Percentiles rank a stretch among this genome's conserved stretches.
These are phyloP conservation scores for Letharia columbiana DNA, from an alignment of 495 filamentous ascomycete species.

Conservation along the genomic window DNA sequence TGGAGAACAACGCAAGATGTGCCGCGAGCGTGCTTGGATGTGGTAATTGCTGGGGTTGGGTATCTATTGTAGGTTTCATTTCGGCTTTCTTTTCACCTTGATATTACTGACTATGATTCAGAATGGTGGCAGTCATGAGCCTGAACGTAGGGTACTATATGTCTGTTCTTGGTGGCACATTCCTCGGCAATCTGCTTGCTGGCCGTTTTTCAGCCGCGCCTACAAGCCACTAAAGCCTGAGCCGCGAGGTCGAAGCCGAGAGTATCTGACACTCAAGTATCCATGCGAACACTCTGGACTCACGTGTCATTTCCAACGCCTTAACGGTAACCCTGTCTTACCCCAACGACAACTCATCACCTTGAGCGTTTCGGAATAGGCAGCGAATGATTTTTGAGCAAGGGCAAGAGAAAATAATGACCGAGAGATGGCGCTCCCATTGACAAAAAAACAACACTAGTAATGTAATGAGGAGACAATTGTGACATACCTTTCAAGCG, in stretches of 20 bases:
- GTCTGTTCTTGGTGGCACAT: conserved; percentile 72
- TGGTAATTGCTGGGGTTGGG: conserved; percentile 61
- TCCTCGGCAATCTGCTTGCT: conserved; percentile 72
- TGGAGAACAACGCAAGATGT: conserved; percentile 77
- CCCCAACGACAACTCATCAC: no score
- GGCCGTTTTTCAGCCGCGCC: conserved; percentile 40
- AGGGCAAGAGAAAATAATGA: not conserved
- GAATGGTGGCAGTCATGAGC: conserved; percentile 98
- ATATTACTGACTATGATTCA: conserved; percentile 32
- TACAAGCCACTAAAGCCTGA: not conserved
- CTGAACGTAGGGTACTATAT: conserved; percentile 96
- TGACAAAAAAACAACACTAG: not conserved
- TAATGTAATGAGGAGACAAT: not conserved
- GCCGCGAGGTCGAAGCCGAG: no score
- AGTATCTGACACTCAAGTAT: no score
- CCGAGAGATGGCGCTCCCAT: not conserved
- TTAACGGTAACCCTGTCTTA: no score
- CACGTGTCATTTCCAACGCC: not conserved
- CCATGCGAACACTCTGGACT: not conserved
- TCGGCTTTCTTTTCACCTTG: not conserved
- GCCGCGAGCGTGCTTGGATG: conserved; percentile 58
- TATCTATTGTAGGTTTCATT: conserved; percentile 76
- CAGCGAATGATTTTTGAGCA: not conserved
- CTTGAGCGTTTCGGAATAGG: not conserved
- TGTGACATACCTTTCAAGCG: not conserved